Evolutionary conservation across 176 grass and related monocot genomes (phyloP).

Genomic region (Saccharum officinarum): DNA sequence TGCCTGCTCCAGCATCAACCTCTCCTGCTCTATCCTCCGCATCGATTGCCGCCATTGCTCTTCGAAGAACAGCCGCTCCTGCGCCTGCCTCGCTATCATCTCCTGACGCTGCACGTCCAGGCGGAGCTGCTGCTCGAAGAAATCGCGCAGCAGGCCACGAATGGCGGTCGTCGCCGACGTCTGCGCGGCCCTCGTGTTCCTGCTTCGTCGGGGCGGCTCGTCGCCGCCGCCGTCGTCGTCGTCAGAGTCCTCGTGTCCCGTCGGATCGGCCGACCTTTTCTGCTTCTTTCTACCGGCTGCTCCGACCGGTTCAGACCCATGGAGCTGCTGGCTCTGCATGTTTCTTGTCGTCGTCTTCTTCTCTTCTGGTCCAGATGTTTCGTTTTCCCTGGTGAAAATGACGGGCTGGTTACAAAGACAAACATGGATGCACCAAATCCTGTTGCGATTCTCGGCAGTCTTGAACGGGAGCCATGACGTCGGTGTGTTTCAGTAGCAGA

Average conservation of each 20-base stretch:
- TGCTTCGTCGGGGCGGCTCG: neutral
- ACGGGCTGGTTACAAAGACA: neutral
- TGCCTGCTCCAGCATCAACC: slow-evolving; percentile 71
- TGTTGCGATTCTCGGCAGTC: neutral
- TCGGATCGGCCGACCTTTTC: slow-evolving; percentile 37
- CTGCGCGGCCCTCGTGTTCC: slow-evolving; percentile 34
- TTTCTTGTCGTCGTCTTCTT: neutral
- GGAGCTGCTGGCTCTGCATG: slow-evolving; percentile 70
- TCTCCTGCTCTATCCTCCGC: slow-evolving; percentile 80
- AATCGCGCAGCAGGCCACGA: slow-evolving; percentile 61
- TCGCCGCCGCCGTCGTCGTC: slow-evolving; percentile 4
- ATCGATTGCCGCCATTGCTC: slow-evolving; percentile 80
- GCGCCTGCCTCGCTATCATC: slow-evolving; percentile 58
- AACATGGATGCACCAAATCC: neutral
- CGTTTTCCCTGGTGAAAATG: slow-evolving; percentile 42
- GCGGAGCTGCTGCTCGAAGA: slow-evolving; percentile 76
- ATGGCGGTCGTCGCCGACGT: slow-evolving; percentile 28
- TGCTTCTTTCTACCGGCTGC: slow-evolving; percentile 34
- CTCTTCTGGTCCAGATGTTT: slow-evolving; percentile 21
- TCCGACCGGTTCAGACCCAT: slow-evolving; percentile 38
- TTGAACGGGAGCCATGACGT: neutral
- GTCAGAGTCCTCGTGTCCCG: slow-evolving; percentile 24
- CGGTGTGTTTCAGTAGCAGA: no score
- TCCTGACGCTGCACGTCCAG: slow-evolving; percentile 71
- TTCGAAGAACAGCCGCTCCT: slow-evolving; percentile 68